phyloP scores from a whole-genome alignment of 345 rosid species.

The Turnera subulata region DNA sequence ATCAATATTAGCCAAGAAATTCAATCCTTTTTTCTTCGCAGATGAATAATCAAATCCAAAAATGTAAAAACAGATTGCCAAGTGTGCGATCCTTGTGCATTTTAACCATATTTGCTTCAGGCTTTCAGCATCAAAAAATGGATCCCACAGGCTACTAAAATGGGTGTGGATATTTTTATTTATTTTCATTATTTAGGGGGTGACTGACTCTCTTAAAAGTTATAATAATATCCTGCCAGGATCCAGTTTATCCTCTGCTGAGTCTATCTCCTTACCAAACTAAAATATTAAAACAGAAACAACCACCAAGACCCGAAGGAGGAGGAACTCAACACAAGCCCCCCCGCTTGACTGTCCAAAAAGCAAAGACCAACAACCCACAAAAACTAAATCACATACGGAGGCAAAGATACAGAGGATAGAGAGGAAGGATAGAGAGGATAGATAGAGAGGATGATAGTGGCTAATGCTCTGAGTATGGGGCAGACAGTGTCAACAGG shows the following conservation, averaged over 20 bases:
- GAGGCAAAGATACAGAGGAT: too few relatives aligned
- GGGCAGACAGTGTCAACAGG: constrained; percentile 32
- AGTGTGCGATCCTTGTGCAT: too few relatives aligned
- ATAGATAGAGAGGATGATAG: constrained; percentile 30
- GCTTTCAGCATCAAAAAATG: neutral
- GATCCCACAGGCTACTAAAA: neutral
- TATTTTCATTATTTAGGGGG: too few relatives aligned
- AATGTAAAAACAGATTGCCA: neutral
- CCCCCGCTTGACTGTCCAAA: too few relatives aligned
- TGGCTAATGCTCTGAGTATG: constrained; percentile 35
- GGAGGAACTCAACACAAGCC: neutral
- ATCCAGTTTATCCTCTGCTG: too few relatives aligned
- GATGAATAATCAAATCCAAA: neutral
- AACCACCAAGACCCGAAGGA: neutral
- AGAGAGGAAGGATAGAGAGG: too few relatives aligned
- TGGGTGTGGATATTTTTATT: neutral
- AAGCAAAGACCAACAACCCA: neutral
- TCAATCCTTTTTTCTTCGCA: too few relatives aligned
- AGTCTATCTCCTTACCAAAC: neutral
- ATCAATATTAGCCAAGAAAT: too few relatives aligned
- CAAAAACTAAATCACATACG: neutral
- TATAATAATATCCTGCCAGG: too few relatives aligned
- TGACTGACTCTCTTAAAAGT: too few relatives aligned
- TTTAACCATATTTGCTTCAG: too few relatives aligned
- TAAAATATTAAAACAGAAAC: neutral